Conservation (phyloP, 345 rosid genomes). For the Populus davidiana region DNA sequence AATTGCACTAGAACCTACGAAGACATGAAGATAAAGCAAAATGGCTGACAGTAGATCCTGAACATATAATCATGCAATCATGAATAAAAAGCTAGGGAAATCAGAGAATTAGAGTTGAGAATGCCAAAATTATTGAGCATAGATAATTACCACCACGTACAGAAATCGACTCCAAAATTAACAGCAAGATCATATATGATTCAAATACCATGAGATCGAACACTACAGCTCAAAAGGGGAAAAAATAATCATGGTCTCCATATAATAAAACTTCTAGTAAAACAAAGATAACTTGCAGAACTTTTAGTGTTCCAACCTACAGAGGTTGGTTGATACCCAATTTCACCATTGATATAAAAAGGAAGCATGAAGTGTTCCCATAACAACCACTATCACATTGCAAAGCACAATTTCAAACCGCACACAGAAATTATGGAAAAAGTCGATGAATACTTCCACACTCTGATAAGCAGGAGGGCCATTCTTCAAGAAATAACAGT, state of each 20-base stretch:
- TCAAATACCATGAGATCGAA: no score
- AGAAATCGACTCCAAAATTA: no score
- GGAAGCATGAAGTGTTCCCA: neutral
- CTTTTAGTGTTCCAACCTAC: neutral
- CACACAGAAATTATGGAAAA: neutral
- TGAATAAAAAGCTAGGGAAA: no score
- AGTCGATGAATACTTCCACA: neutral
- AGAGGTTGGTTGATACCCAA: neutral
- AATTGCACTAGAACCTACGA: neutral
- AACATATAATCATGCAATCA: no score
- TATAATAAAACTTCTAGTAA: neutral
- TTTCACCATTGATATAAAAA: neutral
- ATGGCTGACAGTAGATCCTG: neutral
- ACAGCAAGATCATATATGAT: no score
- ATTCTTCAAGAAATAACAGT: neutral
- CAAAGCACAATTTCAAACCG: no score
- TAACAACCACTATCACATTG: no score
- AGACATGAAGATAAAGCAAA: constrained; percentile 1
- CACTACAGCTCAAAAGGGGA: neutral
- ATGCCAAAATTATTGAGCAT: no score
- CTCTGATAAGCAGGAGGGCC: neutral
- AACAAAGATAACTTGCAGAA: neutral
- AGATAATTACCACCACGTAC: no score
- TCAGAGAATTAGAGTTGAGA: no score
- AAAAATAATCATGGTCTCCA: neutral